Evolutionary conservation across 2,329 filamentous ascomycete species (phyloP).

Genomic region (Apiospora rasikravindrae): DNA sequence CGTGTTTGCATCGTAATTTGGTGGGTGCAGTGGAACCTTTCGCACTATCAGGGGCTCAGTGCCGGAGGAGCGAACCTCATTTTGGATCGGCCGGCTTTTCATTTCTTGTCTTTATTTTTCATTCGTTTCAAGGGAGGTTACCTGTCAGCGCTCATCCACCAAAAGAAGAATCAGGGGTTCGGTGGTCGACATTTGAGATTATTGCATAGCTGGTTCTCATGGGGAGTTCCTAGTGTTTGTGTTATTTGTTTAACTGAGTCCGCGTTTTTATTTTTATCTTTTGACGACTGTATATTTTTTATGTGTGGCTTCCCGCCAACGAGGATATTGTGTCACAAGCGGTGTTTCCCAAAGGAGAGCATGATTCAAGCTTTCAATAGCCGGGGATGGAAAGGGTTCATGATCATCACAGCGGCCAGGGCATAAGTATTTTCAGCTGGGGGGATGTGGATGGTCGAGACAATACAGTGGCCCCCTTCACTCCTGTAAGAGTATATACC

Average conservation of each 20-base stretch:
- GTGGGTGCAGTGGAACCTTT: neutral
- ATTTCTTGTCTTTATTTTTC: neutral
- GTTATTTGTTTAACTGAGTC: neutral
- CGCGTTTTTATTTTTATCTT: neutral
- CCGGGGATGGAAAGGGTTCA: neutral
- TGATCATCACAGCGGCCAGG: neutral
- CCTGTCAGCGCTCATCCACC: constrained; percentile 10
- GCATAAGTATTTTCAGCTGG: neutral
- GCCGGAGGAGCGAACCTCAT: neutral
- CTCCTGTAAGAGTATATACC: constrained; percentile 11
- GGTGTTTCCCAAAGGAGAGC: neutral
- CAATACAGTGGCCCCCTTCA: neutral
- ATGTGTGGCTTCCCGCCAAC: neutral
- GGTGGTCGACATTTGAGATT: constrained; percentile 13
- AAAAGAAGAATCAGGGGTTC: neutral
- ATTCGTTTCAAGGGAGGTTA: neutral
- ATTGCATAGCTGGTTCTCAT: constrained; percentile 4
- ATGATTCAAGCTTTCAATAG: neutral
- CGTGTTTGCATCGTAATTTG: neutral
- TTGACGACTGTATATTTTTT: constrained; percentile 10
- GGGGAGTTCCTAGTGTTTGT: neutral
- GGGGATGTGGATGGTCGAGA: neutral
- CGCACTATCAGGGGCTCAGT: neutral
- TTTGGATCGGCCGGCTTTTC: neutral
- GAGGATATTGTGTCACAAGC: neutral